Evolutionary conservation across 108 stramenopile genomes (phyloP).

Genomic region (Cylindrotheca closterium): DNA sequence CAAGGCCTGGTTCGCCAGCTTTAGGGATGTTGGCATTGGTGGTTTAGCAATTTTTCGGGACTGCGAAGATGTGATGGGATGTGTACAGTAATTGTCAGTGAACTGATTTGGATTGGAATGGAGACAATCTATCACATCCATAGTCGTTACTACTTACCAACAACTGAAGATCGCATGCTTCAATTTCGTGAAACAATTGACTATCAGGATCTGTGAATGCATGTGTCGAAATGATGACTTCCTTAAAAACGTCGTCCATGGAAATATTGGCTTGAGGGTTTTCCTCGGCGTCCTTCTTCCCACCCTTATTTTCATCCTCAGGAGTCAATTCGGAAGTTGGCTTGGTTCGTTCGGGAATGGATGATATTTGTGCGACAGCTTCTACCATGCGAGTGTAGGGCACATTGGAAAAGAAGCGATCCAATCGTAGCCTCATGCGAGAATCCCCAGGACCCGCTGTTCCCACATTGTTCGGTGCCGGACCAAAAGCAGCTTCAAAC

Average conservation of each 20-base stretch:
- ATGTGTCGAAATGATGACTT: constrained; percentile 70
- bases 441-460: constrained; percentile 55
- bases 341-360: constrained; percentile 47
- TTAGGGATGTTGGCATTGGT: constrained; percentile 61
- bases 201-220: constrained; percentile 50
- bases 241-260: constrained; percentile 77
- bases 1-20: constrained; percentile 65
- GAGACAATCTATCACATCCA: no score
- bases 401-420: constrained; percentile 84
- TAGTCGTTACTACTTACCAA: constrained; percentile 38
- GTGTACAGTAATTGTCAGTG: neutral
- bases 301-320: constrained; percentile 2
- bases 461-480: constrained; percentile 61
- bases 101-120: neutral
- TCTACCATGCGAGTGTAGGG: constrained; percentile 82
- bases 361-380: constrained; percentile 66
- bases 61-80: constrained; percentile 10
- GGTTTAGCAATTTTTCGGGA: constrained; percentile 63
- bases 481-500: constrained; percentile 77
- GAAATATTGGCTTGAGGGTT: constrained; percentile 43
- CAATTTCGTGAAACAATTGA: constrained; percentile 40
- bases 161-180: constrained; percentile 48
- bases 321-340: constrained; percentile 7
- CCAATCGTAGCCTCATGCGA: constrained; percentile 62
- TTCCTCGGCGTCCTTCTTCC: constrained; percentile 1